Base-by-base conservation (phyloP, 192 early-diverging fungal genomes). In the Chytriomyces confervae region DNA sequence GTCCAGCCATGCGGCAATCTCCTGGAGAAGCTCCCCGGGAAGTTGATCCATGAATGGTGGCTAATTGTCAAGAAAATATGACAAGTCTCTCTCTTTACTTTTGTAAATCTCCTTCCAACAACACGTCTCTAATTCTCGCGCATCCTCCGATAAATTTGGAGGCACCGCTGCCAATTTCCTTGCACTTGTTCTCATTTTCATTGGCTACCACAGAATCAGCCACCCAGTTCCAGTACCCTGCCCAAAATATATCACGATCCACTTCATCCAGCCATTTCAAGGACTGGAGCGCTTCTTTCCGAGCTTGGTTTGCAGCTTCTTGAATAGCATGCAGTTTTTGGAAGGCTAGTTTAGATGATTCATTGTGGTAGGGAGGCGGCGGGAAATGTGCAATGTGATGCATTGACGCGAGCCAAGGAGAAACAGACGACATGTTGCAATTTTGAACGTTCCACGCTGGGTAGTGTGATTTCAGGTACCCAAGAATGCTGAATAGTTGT, bases 211-310 rank as follows among this genome's bases (percentile, higher is more conserved):
- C 69, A 63, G 57, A 60, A 51, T 83, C 84, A 7, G 79, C 84
- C n/a, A 82, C 43, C 83, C 83, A 86, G 73, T 86, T 85, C 63
- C 83, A 72, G 61, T 75, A 86, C 75, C 78, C 78, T 11, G 76
- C 81, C 81, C 76, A 79, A 18, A 85, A 72, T 36, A 86, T 27
- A 44, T 81, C 76, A 6, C 78, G 50, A 63, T 86, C 85, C 9
- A 78, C 27, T 50, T 68, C 78, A 46, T 77, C 62, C 20, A 78
- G 43, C 36, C 68, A 67, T 51, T 50, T 44, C 50, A 80, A 63
- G 10, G 77, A 44, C 24, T 66, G 66, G 6, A 18, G 20, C 10
- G 70, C 62, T 23, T 80, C 79, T 7, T 75, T 3, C 27, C 67
- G 64, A 4, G 77, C 76, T 61, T 63, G 60, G 13, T 13, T 18